Evolutionary conservation across 2,329 filamentous ascomycete genomes (phyloP).

Genomic region (Raffaelea ambrosiae): DNA sequence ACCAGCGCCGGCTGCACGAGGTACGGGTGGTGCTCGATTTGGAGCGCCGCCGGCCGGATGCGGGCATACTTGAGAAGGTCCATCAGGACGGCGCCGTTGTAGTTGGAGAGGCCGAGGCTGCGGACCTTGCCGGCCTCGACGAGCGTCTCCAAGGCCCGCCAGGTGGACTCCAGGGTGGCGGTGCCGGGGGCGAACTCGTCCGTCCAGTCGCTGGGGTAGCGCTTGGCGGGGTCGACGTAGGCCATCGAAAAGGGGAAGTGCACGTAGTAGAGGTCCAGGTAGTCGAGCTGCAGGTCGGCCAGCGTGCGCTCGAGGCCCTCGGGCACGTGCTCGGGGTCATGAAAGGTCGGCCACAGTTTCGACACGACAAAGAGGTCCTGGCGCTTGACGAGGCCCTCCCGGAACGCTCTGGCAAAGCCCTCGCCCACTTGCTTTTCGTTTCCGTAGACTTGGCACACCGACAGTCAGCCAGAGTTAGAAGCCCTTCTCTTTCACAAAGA

Average conservation of each 20-base stretch:
- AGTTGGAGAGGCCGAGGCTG: slow-evolving; percentile 77
- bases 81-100: slow-evolving; percentile 68
- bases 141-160: slow-evolving; percentile 69
- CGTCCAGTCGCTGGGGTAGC: slow-evolving; percentile 70
- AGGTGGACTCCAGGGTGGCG: slow-evolving; percentile 71
- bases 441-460: slow-evolving; percentile 73
- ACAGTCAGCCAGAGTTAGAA: no score
- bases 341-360: slow-evolving; percentile 91
- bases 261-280: slow-evolving; percentile 83
- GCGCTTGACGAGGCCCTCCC: slow-evolving; percentile 72
- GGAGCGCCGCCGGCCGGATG: slow-evolving; percentile 66
- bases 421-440: slow-evolving; percentile 74
- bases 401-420: slow-evolving; percentile 69
- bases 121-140: slow-evolving; percentile 54
- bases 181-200: slow-evolving; percentile 55
- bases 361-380: slow-evolving; percentile 86
- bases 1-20: slow-evolving; percentile 67
- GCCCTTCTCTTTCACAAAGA: no score
- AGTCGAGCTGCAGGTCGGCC: slow-evolving; percentile 74
- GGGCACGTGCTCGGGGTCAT: slow-evolving; percentile 65
- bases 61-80: slow-evolving; percentile 72
- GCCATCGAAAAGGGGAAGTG: slow-evolving; percentile 85
- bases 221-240: slow-evolving; percentile 70
- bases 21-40: slow-evolving; percentile 89
- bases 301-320: slow-evolving; percentile 66